These are phyloP conservation scores for Geranium rotundifolium DNA, from an alignment of 345 rosid genomes.

Conservation along the genomic window DNA sequence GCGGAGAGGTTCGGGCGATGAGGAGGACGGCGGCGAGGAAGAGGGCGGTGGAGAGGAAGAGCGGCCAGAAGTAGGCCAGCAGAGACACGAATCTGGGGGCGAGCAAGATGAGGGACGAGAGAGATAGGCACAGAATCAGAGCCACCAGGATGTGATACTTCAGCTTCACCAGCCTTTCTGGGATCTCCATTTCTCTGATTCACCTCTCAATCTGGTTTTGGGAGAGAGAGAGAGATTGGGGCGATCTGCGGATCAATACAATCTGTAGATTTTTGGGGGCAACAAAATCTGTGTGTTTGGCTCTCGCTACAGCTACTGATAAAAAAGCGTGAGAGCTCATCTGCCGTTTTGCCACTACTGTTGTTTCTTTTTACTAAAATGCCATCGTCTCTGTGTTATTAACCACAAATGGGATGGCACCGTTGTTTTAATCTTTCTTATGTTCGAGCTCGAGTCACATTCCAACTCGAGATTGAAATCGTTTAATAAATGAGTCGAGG, in stretches of 20 bases:
- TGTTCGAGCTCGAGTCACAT: too few relatives aligned
- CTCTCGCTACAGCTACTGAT: too few relatives aligned
- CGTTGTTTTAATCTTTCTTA: too few relatives aligned
- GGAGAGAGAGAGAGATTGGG: not conserved
- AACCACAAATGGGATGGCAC: too few relatives aligned
- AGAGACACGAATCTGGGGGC: slow-evolving; percentile 70
- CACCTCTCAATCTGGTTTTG: not conserved
- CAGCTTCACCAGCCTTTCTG: slow-evolving; percentile 41
- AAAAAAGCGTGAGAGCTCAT: too few relatives aligned
- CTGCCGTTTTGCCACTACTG: too few relatives aligned
- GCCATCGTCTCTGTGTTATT: too few relatives aligned
- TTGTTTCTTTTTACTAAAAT: too few relatives aligned
- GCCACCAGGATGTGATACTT: slow-evolving; percentile 39
- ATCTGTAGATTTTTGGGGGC: slow-evolving; percentile 15
- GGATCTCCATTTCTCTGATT: slow-evolving; percentile 44
- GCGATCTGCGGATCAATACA: too few relatives aligned
- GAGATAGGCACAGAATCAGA: slow-evolving; percentile 18
- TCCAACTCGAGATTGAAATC: too few relatives aligned
- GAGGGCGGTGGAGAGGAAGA: slow-evolving; percentile 78
- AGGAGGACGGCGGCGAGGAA: slow-evolving; percentile 62
- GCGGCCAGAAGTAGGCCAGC: slow-evolving; percentile 80
- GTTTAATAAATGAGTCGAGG: too few relatives aligned
- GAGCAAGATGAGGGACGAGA: slow-evolving; percentile 25
- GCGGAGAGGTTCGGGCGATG: slow-evolving; percentile 48
- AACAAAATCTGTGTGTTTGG: not conserved